Evolutionary conservation across 495 filamentous ascomycete genomes (phyloP), one percentile per base, ranked within the genome.

Genomic region (Lophiotrema nucula): DNA sequence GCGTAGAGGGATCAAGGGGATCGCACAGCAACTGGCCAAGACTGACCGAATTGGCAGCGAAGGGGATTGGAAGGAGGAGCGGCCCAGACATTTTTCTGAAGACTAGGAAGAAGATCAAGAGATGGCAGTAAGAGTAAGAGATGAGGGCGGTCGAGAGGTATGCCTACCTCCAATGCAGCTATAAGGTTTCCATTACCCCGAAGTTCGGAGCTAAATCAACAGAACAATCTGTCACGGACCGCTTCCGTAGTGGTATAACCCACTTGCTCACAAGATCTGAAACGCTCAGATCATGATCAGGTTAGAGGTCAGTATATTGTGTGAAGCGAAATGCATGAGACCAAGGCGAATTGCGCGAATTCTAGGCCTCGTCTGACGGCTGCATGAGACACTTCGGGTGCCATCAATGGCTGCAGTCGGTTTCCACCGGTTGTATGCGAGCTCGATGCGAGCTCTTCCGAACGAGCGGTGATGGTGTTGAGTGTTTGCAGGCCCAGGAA

Each of bases 1-100:
- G 6, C 46, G 52, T 45, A 11, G 37, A 45, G 2, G 60, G 60
- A 31, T 50, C 27, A 16, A 56, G 38, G 11, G 52, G 60, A 42
- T 63, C 47, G 25, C 37, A 28, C 42, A 63, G 53, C 13, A 63
- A 41, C 48, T 63, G 60, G 45, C 53, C 53, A 12, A 58, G 33
- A 18, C n/a, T 13, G 33, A 63, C 22, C 11, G 53, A 24, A 19
- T 47, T 43, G 6, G 42, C 15, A 11, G 60, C 28, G 28, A 63
- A 47, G n/a, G 60, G 60, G 0, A 39, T 31, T 4, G 60, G 53
- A 15, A 63, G 60, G 26, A 63, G 53, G 25, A 63, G 13, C 6
- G 53, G 47, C 15, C 19, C 19, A 43, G 53, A 33, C 60, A 63
- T 63, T 8, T 18, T n/a, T 53, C 4, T 44, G 15, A 24, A 21